Evolutionary conservation across 768 basidiomycete species (phyloP), one percentile per base, ranked within the genome.

Genomic region (Infundibulicybe gibba): DNA sequence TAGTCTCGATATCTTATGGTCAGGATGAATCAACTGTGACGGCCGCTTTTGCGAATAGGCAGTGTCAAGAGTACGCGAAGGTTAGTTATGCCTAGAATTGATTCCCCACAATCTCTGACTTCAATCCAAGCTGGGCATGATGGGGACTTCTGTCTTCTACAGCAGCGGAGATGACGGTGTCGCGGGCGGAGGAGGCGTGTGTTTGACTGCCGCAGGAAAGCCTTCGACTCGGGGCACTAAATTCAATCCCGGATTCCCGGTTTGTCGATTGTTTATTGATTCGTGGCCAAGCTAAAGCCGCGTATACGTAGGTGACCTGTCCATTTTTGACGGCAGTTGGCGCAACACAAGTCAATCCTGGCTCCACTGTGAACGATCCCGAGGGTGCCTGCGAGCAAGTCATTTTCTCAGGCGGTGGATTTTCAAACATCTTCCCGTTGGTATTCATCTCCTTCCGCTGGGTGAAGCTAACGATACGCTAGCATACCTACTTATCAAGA

Each of bases 131-230:
- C 77, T 87, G 32, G 83, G 83, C 16, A 64, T 76, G 17, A 75
- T 83, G 44, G 85, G 85, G 12, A 69, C 79, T 14, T 77, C 80
- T 4, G 47, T 87, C 4, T 55, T 80, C 25, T 81, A 82, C 62
- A 69, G 74, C 32, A 79, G 79, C 32, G 84, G 85, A 10, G 83
- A 87, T 43, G 32, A 48, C 16, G 54, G 54, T 33, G 54, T 54
- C 14, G 54, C 54, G 5, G 54, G 54, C 3, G 25, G 25, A 25
- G 11, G 21, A 12, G 21, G n/a, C 25, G 6, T 20, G 20, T 43
- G 13, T 32, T 32, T 17, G 21, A 32, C 35, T 47, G 13, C 25
- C 30, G 13, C 14, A 40, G 40, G 20, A 14, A 32, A 51, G 47
- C 62, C 65, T 31, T 54, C 53, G 11, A 42, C 33, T 25, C 47